Conservation (phyloP, 176 grass and related monocot species). For the Paspalum vaginatum region DNA sequence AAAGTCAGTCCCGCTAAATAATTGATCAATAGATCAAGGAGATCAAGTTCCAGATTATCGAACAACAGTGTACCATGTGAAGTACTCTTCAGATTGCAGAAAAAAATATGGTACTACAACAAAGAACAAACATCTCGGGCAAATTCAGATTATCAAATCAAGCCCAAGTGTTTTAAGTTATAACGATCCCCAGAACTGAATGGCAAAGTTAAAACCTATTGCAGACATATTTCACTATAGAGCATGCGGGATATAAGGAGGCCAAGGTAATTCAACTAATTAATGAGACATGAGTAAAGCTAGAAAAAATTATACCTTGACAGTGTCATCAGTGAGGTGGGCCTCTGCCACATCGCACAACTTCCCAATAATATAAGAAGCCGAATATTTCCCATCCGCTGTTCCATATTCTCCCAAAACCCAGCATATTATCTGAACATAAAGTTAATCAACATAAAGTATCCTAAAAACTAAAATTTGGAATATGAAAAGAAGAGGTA, state of each 20-base stretch:
- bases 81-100: conserved; percentile 8
- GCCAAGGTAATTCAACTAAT: conserved; percentile 16
- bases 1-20: neutral
- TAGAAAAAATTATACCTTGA: conserved; percentile 65
- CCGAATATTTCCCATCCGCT: conserved; percentile 85
- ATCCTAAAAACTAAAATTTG: conserved; percentile 16
- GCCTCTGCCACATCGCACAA: conserved; percentile 96
- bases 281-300: neutral
- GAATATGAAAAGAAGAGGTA: conserved; percentile 24
- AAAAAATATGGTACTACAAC: neutral
- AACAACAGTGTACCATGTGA: neutral
- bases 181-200: neutral
- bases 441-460: conserved; percentile 36
- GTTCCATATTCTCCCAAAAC: conserved; percentile 98
- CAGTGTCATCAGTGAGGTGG: conserved; percentile 88
- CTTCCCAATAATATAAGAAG: conserved; percentile 92
- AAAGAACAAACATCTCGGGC: neutral
- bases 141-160: conserved; percentile 31
- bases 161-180: conserved; percentile 5
- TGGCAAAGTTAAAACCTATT: conserved; percentile 4
- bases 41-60: neutral
- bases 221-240: neutral
- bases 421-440: conserved; percentile 94
- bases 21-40: conserved; percentile 1
- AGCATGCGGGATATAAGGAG: conserved; percentile 16